Base-by-base conservation (phyloP, 129 eudicot species). In the Erigeron canadensis region DNA sequence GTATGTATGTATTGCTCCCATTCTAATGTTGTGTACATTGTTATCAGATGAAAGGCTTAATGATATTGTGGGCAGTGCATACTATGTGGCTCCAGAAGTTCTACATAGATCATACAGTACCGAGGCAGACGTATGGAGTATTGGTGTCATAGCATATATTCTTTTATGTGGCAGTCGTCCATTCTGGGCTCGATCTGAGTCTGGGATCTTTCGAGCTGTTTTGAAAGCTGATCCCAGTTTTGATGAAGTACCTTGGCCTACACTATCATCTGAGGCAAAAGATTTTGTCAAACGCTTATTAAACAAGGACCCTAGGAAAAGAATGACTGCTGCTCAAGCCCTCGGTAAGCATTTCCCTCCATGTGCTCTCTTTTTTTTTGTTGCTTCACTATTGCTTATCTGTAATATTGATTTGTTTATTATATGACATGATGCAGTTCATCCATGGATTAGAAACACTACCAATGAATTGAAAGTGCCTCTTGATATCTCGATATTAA, bases 71-170 rank as follows among this genome's bases (percentile, higher is more conserved):
- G 97, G 99, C 15, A 95, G 97, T 74, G 97, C 96, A 39, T 95
- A 90, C 53, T 95, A 95, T 65, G 99, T 95, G 55, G 99, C 99
- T 6, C 99, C 99, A 44, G 99, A 95, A 88, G 99, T 95, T 60
- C 70, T 95, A 42, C 99, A 95, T 75, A 81, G 96, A 86, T 87
- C 99, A 17, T 95, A 95, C 55, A 88, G 85, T 73, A 87, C 96
- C 0, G 98, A 93, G 75, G 98, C 96, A 44, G 99, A 94, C 75
- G 88, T 94, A 16, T 90, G 99, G 99, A 94, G 99, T 74, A 81
- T 94, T 19, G 97, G 97, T 64, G 99, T 94, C 44, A 90, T 94
- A 18, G 81, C 99, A 41, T 94, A 94, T 75, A 94, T 90, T 55
- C 84, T 94, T 18, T 68, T 94, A 15, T 94, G 99, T 73, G 99